These are phyloP conservation scores for Wickerhamiella azymoides DNA, from an alignment of 805 yeast genomes.

Conservation along the genomic window DNA sequence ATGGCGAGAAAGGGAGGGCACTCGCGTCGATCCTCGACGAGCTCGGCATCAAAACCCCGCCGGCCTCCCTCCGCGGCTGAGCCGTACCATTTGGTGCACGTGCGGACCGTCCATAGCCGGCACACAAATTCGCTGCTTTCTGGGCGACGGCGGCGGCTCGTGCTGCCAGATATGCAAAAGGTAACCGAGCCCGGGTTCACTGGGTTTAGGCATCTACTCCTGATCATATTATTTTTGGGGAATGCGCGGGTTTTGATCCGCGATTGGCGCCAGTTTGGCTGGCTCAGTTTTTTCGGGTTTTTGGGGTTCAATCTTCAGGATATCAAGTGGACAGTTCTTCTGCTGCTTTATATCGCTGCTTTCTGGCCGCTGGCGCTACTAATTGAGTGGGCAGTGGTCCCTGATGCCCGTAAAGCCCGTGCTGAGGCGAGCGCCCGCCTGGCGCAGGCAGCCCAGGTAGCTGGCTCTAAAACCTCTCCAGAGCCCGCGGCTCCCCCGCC, in stretches of 20 bases:
- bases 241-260: conserved; percentile 29
- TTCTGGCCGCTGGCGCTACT: conserved; percentile 27
- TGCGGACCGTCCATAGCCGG: conserved; percentile 4
- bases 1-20: neutral
- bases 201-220: conserved; percentile 30
- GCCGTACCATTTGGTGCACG: conserved; percentile 2
- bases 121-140: conserved; percentile 5
- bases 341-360: conserved; percentile 23
- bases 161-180: conserved; percentile 5
- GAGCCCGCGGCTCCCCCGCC: too few species aligned
- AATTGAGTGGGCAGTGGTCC: conserved; percentile 26
- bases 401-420: neutral
- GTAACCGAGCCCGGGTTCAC: conserved; percentile 9
- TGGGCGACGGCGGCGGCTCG: conserved; percentile 8
- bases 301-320: conserved; percentile 25
- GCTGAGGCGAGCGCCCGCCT: neutral
- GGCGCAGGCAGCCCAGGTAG: neutral
- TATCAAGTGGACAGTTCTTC: conserved; percentile 17
- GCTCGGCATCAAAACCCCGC: neutral
- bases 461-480: conserved; percentile 16
- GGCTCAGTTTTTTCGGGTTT: conserved; percentile 21
- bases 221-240: conserved; percentile 28
- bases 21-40: neutral
- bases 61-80: neutral
- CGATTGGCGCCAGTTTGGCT: conserved; percentile 28